Evolutionary conservation across 1,139 yeast species (phyloP), one percentile per base, ranked within the genome.

Genomic region (Candida glucosophila): DNA sequence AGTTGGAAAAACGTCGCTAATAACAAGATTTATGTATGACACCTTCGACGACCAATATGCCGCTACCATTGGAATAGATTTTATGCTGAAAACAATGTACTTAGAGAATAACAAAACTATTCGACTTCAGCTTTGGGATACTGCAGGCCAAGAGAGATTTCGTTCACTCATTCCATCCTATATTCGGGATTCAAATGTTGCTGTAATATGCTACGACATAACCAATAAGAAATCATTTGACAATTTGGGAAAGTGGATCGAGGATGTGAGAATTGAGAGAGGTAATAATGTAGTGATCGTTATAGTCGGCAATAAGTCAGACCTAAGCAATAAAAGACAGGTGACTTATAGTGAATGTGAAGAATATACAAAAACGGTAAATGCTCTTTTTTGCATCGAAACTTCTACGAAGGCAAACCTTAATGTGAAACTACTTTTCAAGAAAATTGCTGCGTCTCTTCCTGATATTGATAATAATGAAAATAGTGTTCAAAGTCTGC

Each of bases 1-100:
- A 60, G 90, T 90, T 25, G 98, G 98, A 21, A 90, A 90, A 53
- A 90, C 98, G 6, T 88, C 97, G 5, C 68, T 90, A 34, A 82
- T 90, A 41, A 86, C 98, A 12, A 65, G 98, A 37, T 90, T 90
- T 58, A 90, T 90, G 97, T 88, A 90, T 52, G 97, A 90, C 49
- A 82, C 95, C n/a, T 90, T 90, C 50, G 96, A 90, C 52, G 93
- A 92, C 25, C 94, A 90, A 48, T 82, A 81, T 50, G 83, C 83
- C 2, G 97, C 98, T 18, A 90, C 98, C 2, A 86, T 90, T 29
- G 98, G 98, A 14, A 90, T 90, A 36, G 98, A 90, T 52, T 90
- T 90, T 50, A 68, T 90, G 41, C 82, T 94, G 27, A 90, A 88
- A 38, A 58, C 77, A 11, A 70, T 74, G 54, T 73, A 73, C 42